These are phyloP conservation scores for Aspergillus melleus DNA, from an alignment of 2,329 filamentous ascomycete genomes.

Conservation along the genomic window DNA sequence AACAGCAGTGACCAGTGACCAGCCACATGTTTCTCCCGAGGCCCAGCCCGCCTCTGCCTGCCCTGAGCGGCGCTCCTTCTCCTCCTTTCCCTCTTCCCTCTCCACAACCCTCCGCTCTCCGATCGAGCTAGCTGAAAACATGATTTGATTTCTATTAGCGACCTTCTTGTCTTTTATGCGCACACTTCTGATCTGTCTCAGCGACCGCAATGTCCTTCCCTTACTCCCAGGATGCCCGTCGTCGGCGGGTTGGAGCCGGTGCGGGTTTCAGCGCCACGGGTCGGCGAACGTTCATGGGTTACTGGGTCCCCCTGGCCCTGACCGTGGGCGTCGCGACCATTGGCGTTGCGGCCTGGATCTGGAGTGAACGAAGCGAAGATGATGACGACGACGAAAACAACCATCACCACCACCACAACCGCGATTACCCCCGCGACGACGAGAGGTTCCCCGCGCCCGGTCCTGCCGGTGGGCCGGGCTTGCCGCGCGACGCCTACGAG, in stretches of 20 bases:
- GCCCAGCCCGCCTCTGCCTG: not conserved
- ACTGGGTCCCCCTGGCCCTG: constrained; percentile 85
- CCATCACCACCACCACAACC: constrained; percentile 38
- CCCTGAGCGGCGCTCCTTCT: not conserved
- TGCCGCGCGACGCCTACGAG: constrained; percentile 29
- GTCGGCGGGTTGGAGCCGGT: constrained; percentile 38
- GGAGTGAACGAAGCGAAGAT: constrained; percentile 80
- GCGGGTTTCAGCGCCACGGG: constrained; percentile 44
- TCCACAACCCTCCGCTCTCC: constrained; percentile 2
- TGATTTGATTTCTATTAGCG: constrained; percentile 27
- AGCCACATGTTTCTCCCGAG: not conserved
- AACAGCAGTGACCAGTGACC: too few species aligned
- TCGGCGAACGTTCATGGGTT: constrained; percentile 52
- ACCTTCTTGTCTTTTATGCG: constrained; percentile 29
- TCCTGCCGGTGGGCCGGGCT: constrained; percentile 18
- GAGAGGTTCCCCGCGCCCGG: constrained; percentile 27
- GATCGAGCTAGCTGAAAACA: constrained; percentile 31
- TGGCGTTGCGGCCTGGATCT: constrained; percentile 86
- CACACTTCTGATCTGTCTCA: constrained; percentile 22
- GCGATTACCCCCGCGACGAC: constrained; percentile 51
- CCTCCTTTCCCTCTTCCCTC: not conserved
- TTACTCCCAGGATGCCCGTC: constrained; percentile 38
- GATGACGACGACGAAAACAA: constrained; percentile 67
- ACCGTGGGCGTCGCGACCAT: constrained; percentile 86
- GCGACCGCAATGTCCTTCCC: constrained; percentile 41